Percentiles rank a stretch among this genome's conserved stretches.
Evolutionary conservation across 345 rosid genomes (phyloP).

Genomic region (Nasturtium officinale): DNA sequence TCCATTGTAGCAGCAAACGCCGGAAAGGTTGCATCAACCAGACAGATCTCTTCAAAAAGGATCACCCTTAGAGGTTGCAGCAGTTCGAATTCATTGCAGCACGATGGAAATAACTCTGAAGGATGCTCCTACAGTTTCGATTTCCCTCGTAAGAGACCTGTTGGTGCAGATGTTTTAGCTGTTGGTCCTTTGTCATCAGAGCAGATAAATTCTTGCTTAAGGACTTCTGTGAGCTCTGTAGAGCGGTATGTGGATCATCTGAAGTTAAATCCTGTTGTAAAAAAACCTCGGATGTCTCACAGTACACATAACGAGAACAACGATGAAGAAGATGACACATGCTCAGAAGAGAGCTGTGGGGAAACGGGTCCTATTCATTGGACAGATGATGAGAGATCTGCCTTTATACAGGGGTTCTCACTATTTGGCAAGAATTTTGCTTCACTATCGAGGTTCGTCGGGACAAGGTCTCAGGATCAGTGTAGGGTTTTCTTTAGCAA

Average conservation of each 20-base stretch:
- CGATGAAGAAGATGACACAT: slow-evolving; percentile 72
- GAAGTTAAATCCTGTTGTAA: slow-evolving; percentile 53
- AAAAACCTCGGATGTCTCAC: slow-evolving; percentile 58
- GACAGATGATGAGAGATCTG: slow-evolving; percentile 87
- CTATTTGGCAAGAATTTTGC: slow-evolving; percentile 85
- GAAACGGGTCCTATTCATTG: slow-evolving; percentile 83
- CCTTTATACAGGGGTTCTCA: slow-evolving; percentile 72
- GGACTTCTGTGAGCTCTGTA: slow-evolving; percentile 62
- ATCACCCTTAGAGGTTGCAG: slow-evolving; percentile 48
- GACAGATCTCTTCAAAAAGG: slow-evolving; percentile 48
- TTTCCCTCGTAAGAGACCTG: slow-evolving; percentile 66
- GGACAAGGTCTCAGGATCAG: slow-evolving; percentile 78
- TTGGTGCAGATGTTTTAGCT: slow-evolving; percentile 83
- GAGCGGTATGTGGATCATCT: slow-evolving; percentile 50
- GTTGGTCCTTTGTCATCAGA: slow-evolving; percentile 85
- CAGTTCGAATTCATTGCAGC: slow-evolving; percentile 51
- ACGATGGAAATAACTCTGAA: slow-evolving; percentile 50
- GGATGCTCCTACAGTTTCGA: slow-evolving; percentile 56
- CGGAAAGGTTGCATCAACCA: slow-evolving; percentile 48
- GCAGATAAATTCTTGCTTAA: slow-evolving; percentile 83
- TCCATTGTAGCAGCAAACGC: slow-evolving; percentile 76
- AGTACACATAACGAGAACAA: slow-evolving; percentile 51
- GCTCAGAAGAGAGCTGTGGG: slow-evolving; percentile 92
- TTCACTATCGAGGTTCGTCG: slow-evolving; percentile 61
- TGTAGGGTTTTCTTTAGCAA: slow-evolving; percentile 93